Evolutionary conservation across 1,284 basidiomycete species (phyloP), one percentile per base, ranked within the genome.

Genomic region (Cryptococcus jaspeensis): DNA sequence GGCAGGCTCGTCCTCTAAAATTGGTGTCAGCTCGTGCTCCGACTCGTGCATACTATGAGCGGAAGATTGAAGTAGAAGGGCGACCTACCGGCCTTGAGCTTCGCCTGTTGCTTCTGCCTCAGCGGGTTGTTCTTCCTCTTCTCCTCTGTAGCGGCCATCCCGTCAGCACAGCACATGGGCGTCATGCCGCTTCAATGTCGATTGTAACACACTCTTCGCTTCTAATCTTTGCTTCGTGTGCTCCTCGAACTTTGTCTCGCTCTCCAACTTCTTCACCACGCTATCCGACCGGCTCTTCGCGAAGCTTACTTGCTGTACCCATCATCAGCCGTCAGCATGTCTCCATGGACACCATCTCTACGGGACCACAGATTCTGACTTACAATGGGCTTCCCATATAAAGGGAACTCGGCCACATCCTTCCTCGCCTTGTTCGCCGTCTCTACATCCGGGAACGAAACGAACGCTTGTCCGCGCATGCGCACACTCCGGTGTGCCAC

Each of bases 401-500:
- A 78, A 7, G 95, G 95, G 74, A 99, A 98, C 48, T 92, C 87
- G 56, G 87, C 84, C 39, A 97, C 92, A 75, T 99, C 95, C 78
- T 85, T 89, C 82, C 90, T 82, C 5, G 95, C 95, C 75, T 88
- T 90, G 70, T 84, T 83, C 35, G 95, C 95, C 53, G 84, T 83
- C 57, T 94, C 88, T 51, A 85, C 81, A 50, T 86, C 85, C 59
- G 83, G 83, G 75, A 99, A 96, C 35, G 90, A 92, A 18, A 99
- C 90, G 71, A 99, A 99, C 5, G 95, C 95, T 79, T 99, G 95
- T 12, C 95, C 95, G 41, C 96, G 84, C 96, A 99, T 99, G 36
- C 95, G 85, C 59, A 97, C 78, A 79, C 97, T 98, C 54, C 82
- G 79, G 77, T 99, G 95, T 6, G 94, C 92, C 8, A 92, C 87